Base-by-base conservation (phyloP, 495 filamentous ascomycete genomes). In the Clavariopsis aquatica region DNA sequence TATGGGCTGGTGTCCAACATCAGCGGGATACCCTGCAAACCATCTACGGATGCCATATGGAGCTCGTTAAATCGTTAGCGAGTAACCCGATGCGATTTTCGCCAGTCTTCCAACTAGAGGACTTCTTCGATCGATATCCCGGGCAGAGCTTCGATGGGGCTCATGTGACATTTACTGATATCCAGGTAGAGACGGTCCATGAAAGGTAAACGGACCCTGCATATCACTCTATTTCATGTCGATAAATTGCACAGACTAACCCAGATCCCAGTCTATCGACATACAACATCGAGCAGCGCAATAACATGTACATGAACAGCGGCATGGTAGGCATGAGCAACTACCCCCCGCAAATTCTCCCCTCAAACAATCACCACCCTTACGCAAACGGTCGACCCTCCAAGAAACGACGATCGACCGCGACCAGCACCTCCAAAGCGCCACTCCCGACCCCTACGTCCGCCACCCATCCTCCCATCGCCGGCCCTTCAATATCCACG, bases 61-160 rank as follows among this genome's bases (percentile, higher is more conserved):
- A 90, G 69, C 78, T 93, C 8, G 85, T 92, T 20, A 87, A 89
- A 60, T 85, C 85, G 17, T 76, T 91, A 1, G 83, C 85, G 6
- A 85, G 79, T 43, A 85, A 82, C 55, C 80, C 84, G 13, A 81
- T 85, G 75, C 84, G 88, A 3, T 91, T 90, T 62, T 87, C 86
- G 4, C 86, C 90, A 0, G 87, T 88, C 17, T 93, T 93, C 68
- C 88, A 92, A 59, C 81, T 92, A 3, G 91, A 95, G 65, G 90
- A 92, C 67, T 95, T 95, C 73, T 87, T 93, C 69, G 89, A 93
- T 69, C 83, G 91, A 22, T 95, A 95, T 69, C 79, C 80, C 0
- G 82, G 80, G 10, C 67, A 80, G 34, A 69, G 72, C 1, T 76
- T 84, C 49, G 83, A 86, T 63, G 80, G 80, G 31, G 78, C 81